Base-by-base conservation (phyloP, 768 basidiomycete genomes). In the Rhizopogon vulgaris region DNA sequence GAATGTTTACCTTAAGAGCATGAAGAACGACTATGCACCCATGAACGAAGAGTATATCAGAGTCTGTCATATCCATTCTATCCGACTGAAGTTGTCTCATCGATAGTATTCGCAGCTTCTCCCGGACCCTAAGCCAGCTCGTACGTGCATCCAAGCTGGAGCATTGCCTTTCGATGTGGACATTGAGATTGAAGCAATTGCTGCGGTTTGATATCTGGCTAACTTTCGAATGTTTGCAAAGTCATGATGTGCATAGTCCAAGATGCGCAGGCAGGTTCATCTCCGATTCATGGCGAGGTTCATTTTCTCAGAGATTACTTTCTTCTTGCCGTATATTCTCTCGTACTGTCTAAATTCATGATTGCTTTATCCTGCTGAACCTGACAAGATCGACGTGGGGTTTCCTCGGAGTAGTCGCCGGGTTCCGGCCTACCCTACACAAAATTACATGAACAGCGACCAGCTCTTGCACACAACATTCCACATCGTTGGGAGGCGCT, bases 141-240 rank as follows among this genome's bases (percentile, higher is more conserved):
- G 87, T 48, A 86, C 85, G 9, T 85, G 83, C 64, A 86, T 91
- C 56, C 85, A 88, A 69, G 84, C 81, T 10, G 83, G 77, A 7
- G 77, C 77, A 58, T 72, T 88, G 36, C 86, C 85, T 0, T 74
- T 76, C 60, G 84, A 85, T 54, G 85, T 87, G 6, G 76, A 85
- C 58, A 75, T 87, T 41, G 87, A 90, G 71, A 82, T 88, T 39
- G 86, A 88, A 64, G 79, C 76, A 7, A 82, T 84, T 52, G 80
- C 83, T 22, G 64, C 75, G 27, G 53, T 52, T 41, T 63, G 48
- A 56, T 25, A 7, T 38, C 15, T 8, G n/a, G 7, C 12, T 38
- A 17, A 38, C 6, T 38, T n/a, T 38, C 11, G n/a, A 8, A 38
- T n/a, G n/a, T 38, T 38, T 15, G 6, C n/a, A 17, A n/a, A 38